Evolutionary conservation across 108 stramenopile genomes (phyloP).

Genomic region (Epipyxis sp.): DNA sequence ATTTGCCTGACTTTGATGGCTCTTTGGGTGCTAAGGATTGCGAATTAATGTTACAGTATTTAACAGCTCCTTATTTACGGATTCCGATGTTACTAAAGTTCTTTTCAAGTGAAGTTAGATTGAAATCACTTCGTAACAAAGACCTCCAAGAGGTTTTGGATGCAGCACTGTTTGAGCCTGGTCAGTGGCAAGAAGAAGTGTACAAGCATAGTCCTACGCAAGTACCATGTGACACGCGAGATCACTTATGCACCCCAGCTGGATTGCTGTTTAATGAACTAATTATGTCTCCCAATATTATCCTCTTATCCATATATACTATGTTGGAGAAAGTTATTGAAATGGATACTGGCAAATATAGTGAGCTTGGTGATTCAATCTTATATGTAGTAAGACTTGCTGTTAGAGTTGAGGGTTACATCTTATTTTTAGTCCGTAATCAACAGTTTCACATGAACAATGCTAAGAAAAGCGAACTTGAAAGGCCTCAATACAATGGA

Average conservation of each 20-base stretch:
- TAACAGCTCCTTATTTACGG: conserved; percentile 90
- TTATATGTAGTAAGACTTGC: conserved; percentile 89
- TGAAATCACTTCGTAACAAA: conserved; percentile 75
- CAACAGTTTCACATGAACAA: no score
- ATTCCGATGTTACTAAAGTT: conserved; percentile 92
- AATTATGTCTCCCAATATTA: conserved; percentile 79
- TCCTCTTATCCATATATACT: conserved; percentile 73
- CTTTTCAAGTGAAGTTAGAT: conserved; percentile 81
- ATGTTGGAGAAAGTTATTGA: conserved; percentile 86
- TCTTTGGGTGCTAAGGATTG: conserved; percentile 79
- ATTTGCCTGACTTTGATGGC: conserved; percentile 84
- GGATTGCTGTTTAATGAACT: conserved; percentile 92
- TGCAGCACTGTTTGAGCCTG: conserved; percentile 90
- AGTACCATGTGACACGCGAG: conserved; percentile 41
- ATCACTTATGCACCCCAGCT: conserved; percentile 75
- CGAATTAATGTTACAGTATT: conserved; percentile 84
- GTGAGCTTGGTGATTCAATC: conserved; percentile 49
- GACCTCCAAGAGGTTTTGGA: conserved; percentile 87
- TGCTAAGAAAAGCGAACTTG: neutral
- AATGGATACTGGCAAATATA: conserved; percentile 73
- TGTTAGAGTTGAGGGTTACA: conserved; percentile 82
- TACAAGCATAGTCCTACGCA: conserved; percentile 43
- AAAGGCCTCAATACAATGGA: neutral
- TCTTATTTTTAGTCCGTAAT: conserved; percentile 67
- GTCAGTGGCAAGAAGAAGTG: conserved; percentile 65